Base-by-base conservation (phyloP, 2,329 filamentous ascomycete genomes). In the Epichloe typhina region DNA sequence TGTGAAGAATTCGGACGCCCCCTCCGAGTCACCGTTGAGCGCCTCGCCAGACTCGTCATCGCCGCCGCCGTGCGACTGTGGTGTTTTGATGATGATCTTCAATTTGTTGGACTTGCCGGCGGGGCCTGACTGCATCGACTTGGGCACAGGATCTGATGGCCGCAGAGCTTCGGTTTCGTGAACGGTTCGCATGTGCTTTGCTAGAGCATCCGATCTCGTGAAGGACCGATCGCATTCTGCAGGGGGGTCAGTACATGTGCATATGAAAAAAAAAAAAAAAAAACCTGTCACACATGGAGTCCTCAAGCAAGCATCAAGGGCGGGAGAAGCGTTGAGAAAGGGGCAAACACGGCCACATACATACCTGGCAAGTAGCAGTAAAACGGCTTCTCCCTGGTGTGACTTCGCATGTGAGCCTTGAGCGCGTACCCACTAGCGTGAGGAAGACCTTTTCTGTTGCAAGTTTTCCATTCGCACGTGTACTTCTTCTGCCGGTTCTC, bases 151-250 rank as follows among this genome's bases (percentile, higher is more conserved):
- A 62, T 90, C 82, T 15, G 80, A 82, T 4, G 87, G 86, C n/a
- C 88, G 83, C 21, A 95, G 75, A 15, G 88, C 86, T 69, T 98
- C 93, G 3, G 91, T 96, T 66, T 98, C 93, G 72, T 98, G 93
- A 38, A 98, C 90, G 15, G 93, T 97, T 59, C 93, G 86, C 88
- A 97, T 97, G 66, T 98, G 93, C 68, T 98, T 98, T 2, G 91
- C 89, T 0, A 98, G 76, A 12, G 93, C 93, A 62, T 98, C 93
- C 23, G 91, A 96, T 57, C 93, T 79, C 2, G 93, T 98, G 61
- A 98, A 98, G 35, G 90, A 90, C 54, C 91, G 85, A 65, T 98
- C 93, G 70, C 93, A 98, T 77, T 98, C 93, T 95, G 60, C 40
- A 9, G 23, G 17, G 7, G 19, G 45, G 12, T 9, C n/a, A 46